Conservation (phyloP, 2,329 filamentous ascomycete species). For the Pleomassaria siparia region DNA sequence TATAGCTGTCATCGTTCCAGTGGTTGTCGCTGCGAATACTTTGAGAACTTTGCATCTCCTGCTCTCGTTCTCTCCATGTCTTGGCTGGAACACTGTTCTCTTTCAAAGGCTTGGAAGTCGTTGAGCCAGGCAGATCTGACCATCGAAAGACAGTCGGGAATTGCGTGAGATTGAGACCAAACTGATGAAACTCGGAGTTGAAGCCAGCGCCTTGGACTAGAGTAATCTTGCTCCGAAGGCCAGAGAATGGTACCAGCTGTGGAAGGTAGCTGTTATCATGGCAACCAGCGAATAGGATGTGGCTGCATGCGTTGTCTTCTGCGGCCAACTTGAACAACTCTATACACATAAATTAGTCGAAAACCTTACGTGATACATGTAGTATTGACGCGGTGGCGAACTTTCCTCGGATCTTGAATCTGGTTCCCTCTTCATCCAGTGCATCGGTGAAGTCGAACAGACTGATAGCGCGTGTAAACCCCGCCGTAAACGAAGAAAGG, state of each 20-base stretch:
- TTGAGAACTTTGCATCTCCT: slow-evolving; percentile 12
- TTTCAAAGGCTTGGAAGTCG: slow-evolving; percentile 8
- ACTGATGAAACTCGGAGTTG: slow-evolving; percentile 55
- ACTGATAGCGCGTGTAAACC: slow-evolving; percentile 59
- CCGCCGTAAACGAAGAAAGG: slow-evolving; percentile 57
- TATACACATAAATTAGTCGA: slow-evolving; percentile 14
- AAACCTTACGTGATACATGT: slow-evolving; percentile 3
- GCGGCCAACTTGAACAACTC: slow-evolving; percentile 53
- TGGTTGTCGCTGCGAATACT: slow-evolving; percentile 24
- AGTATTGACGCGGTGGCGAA: not conserved
- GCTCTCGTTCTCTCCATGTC: slow-evolving; percentile 7
- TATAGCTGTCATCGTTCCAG: slow-evolving; percentile 1
- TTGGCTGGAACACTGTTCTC: slow-evolving; percentile 2
- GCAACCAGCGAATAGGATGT: slow-evolving; percentile 65
- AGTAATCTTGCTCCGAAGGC: slow-evolving; percentile 55
- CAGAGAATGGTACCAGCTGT: slow-evolving; percentile 56
- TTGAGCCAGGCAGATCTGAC: slow-evolving; percentile 17
- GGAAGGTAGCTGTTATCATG: slow-evolving; percentile 62
- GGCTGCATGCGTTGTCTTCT: slow-evolving; percentile 63
- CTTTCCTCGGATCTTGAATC: slow-evolving; percentile 61
- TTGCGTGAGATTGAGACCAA: slow-evolving; percentile 55
- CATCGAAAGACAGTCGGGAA: slow-evolving; percentile 56
- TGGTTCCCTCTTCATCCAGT: slow-evolving; percentile 61
- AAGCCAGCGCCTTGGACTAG: slow-evolving; percentile 56
- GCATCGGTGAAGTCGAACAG: slow-evolving; percentile 65